Base-by-base conservation (phyloP, 1,139 yeast genomes). In the Kurtzmaniella natalensis region DNA sequence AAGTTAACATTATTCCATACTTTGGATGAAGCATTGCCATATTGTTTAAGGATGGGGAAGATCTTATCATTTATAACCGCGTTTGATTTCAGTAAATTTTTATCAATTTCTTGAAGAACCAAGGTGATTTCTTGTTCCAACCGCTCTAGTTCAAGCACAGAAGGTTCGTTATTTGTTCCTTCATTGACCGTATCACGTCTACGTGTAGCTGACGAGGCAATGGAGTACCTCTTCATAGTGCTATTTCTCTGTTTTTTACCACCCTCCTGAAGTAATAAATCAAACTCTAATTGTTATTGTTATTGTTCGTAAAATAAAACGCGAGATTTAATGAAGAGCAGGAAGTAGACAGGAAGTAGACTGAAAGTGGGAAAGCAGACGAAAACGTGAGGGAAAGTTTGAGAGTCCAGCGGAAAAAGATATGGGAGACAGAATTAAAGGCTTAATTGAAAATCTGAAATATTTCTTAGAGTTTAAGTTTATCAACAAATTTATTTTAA, bases 91-190 rank as follows among this genome's bases (percentile, higher is more conserved):
- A 81, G 72, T 36, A 84, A 69, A 47, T 82, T 79, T 38, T 78
- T 72, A 57, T 88, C 95, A 20, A 88, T 84, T 39, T 80, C 82
- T 53, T 86, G 96, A 33, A 88, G 59, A 2, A 81, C 77, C 35
- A 83, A 60, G 0, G 95, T 86, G 28, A 87, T 84, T 47, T 80
- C 84, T 53, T 85, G 95, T 48, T 88, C 95, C 27, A 87, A 59
- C 45, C 76, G 66, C 48, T 86, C 94, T 36, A 84, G 61, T 46
- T 81, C 86, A 30, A 64, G 69, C 18, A 69, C 63, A 32, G 65
- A 71, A 26, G 57, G 53, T 31, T 52, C 50, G 11, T 30, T 30
- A 11, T 15, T 13, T n/a, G 19, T 4, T 3, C 32, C 28, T 7
- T 23, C 27, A 5, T 22, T 15, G 14, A 20, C 35, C 3, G 60